Evolutionary conservation across 352 stramenopile genomes (phyloP).

Genomic region (Peronosclerospora sorghi): DNA sequence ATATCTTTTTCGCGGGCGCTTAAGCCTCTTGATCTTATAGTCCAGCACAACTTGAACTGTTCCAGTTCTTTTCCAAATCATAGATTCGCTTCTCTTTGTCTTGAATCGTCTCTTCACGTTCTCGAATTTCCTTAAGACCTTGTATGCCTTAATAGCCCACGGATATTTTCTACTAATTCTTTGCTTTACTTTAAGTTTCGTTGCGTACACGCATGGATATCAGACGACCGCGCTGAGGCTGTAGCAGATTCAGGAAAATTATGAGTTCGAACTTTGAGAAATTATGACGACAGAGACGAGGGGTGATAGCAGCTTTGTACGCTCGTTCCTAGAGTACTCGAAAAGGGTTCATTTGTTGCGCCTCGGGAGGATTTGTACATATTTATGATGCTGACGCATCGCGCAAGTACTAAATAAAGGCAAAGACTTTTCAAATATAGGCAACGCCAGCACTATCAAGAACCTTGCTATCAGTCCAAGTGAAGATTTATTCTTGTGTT

Average conservation of each 20-base stretch:
- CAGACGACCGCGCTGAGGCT: slow-evolving; percentile 84
- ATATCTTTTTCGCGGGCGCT: too few species aligned
- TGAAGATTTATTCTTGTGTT: slow-evolving; percentile 85
- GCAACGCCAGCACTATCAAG: slow-evolving; percentile 63
- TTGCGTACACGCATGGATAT: slow-evolving; percentile 89
- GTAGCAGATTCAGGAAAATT: slow-evolving; percentile 84
- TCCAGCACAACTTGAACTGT: too few species aligned
- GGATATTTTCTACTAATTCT: too few species aligned
- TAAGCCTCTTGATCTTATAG: too few species aligned
- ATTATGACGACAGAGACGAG: slow-evolving; percentile 52
- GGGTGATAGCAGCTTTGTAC: slow-evolving; percentile 75
- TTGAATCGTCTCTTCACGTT: too few species aligned
- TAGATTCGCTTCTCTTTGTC: too few species aligned
- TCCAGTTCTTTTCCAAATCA: too few species aligned
- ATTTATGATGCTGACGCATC: slow-evolving; percentile 72
- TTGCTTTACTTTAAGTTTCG: too few species aligned
- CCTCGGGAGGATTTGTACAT: slow-evolving; percentile 57
- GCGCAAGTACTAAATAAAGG: slow-evolving; percentile 85
- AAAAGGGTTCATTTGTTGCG: slow-evolving; percentile 84
- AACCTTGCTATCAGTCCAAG: slow-evolving; percentile 82
- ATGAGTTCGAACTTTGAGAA: slow-evolving; percentile 85
- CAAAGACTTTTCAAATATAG: slow-evolving; percentile 83
- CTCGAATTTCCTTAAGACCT: too few species aligned
- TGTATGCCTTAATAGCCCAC: too few species aligned
- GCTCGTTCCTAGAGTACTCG: slow-evolving; percentile 78